These are phyloP conservation scores for Echites panduratus DNA, from an alignment of 257 asterid genomes.

Conservation along the genomic window DNA sequence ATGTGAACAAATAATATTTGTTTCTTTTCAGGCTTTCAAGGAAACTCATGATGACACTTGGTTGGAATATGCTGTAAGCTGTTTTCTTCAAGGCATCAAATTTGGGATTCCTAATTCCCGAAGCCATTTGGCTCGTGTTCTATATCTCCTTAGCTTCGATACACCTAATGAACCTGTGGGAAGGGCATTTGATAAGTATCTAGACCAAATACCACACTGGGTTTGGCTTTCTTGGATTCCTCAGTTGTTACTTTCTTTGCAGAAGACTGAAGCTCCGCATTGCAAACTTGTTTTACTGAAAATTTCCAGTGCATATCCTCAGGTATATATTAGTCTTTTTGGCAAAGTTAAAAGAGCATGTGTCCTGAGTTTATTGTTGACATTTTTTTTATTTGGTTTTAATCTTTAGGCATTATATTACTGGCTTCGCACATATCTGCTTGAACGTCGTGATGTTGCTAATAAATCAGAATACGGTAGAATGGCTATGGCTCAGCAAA, in stretches of 20 bases:
- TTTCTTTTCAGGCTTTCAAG: constrained; percentile 62
- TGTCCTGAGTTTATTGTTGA: constrained; percentile 11
- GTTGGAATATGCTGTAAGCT: constrained; percentile 96
- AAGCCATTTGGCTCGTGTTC: constrained; percentile 95
- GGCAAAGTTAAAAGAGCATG: constrained; percentile 12
- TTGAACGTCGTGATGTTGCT: constrained; percentile 98
- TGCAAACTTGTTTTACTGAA: constrained; percentile 92
- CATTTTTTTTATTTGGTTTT: constrained; percentile 1
- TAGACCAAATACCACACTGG: constrained; percentile 93
- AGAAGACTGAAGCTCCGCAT: constrained; percentile 91
- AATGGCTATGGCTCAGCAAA: constrained; percentile 96
- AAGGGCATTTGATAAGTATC: constrained; percentile 85
- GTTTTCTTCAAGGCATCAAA: constrained; percentile 97
- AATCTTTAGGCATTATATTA: constrained; percentile 79
- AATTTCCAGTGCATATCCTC: constrained; percentile 85
- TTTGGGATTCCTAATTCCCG: constrained; percentile 90
- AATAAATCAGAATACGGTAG: constrained; percentile 91
- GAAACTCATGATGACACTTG: constrained; percentile 93
- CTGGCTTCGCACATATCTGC: constrained; percentile 98
- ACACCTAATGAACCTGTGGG: constrained; percentile 93
- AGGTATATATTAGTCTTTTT: constrained; percentile 43
- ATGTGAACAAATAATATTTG: constrained; percentile 16
- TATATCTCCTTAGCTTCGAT: constrained; percentile 95
- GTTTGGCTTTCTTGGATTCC: constrained; percentile 99
- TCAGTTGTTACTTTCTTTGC: constrained; percentile 83